These are phyloP conservation scores for Naganishia kalamii DNA, from an alignment of 768 basidiomycete species.

Conservation along the genomic window DNA sequence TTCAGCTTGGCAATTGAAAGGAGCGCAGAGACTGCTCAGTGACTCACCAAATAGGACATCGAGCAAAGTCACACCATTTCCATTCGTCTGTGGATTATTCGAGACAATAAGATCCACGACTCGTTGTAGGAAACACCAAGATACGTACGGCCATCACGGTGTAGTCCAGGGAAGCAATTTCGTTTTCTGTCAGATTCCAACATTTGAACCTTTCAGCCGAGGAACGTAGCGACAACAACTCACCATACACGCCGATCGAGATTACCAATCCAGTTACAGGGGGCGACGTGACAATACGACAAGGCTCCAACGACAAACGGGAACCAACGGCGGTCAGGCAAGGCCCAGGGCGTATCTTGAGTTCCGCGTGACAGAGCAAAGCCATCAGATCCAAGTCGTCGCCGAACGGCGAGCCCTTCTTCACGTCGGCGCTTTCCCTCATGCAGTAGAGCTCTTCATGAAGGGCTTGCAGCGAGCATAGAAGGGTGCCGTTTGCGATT, in stretches of 20 bases:
- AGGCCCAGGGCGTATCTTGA: neutral
- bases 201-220: neutral
- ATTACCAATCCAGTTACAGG: neutral
- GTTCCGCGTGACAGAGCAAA: neutral
- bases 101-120: neutral
- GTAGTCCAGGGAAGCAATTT: neutral
- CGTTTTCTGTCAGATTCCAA: neutral
- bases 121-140: neutral
- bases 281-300: neutral
- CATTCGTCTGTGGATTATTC: neutral
- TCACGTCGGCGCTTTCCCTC: neutral
- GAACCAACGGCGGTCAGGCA: neutral
- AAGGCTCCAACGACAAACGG: neutral
- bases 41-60: neutral
- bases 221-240: neutral
- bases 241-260: neutral
- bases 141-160: neutral
- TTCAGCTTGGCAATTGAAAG: too few species aligned
- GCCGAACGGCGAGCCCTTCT: neutral
- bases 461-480: neutral
- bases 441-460: neutral
- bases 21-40: neutral
- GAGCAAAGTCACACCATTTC: conserved; percentile 4
- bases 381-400: neutral
- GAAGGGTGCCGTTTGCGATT: neutral